Conservation (phyloP, 208 protist species). For the Crithidia sp. region DNA sequence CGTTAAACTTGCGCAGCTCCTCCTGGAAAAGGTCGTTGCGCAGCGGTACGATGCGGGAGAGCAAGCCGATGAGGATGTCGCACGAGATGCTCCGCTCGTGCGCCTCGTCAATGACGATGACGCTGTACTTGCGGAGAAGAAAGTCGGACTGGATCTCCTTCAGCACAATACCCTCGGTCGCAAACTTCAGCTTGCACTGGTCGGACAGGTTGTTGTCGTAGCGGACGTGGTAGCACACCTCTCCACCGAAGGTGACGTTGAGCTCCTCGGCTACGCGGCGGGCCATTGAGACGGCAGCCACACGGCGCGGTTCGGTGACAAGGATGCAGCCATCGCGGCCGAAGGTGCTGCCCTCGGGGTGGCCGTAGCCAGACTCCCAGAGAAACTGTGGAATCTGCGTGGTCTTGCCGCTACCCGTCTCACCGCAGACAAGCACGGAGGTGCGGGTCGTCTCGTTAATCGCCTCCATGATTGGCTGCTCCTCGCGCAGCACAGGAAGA, state of each 20-base stretch:
- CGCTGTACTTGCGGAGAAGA: conserved; percentile 95
- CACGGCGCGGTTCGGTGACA: conserved; percentile 99
- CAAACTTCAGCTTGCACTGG: conserved; percentile 96
- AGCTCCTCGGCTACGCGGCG: conserved; percentile 98
- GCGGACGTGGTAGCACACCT: conserved; percentile 97
- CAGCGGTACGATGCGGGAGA: conserved; percentile 97
- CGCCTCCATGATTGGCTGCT: conserved; percentile 92
- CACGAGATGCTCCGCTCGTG: conserved; percentile 93
- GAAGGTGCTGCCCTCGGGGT: conserved; percentile 67
- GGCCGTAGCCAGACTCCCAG: conserved; percentile 91
- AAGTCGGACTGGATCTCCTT: conserved; percentile 97
- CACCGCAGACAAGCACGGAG: conserved; percentile 95
- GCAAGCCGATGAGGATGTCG: conserved; percentile 98
- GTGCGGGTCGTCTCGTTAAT: conserved; percentile 75
- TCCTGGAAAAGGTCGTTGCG: conserved; percentile 90
- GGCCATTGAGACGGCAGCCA: conserved; percentile 99
- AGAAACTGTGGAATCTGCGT: conserved; percentile 95
- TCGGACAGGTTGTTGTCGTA: conserved; percentile 97
- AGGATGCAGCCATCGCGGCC: conserved; percentile 86
- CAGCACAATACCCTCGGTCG: conserved; percentile 99
- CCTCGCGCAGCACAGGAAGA: conserved; percentile 87
- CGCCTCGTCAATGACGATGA: conserved; percentile 99
- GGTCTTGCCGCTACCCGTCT: conserved; percentile 98
- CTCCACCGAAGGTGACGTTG: conserved; percentile 81
- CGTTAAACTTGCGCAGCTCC: conserved; percentile 59